These are phyloP conservation scores for Zea mays DNA, from an alignment of 176 grass and related monocot species.

Conservation along the genomic window Zm-B73-REFERENCE-NAM-5.0 NC_050101.1:41733001-41733500, in stretches of 20 bases:
- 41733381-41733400: no score
- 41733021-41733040: background rate
- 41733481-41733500: no score
- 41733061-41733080: background rate
- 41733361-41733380: background rate
- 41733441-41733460: background rate
- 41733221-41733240: background rate
- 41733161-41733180: background rate
- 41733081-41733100: background rate
- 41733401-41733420: no score
- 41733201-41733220: background rate
- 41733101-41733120: background rate
- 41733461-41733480: background rate
- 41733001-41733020: background rate
- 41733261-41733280: background rate
- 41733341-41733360: background rate
- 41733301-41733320: background rate
- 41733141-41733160: background rate
- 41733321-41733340: no score
- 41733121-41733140: background rate
- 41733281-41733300: background rate
- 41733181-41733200: slow-evolving; percentile 8
- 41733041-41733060: background rate
- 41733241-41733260: background rate
- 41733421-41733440: no score